Conservation (phyloP, 768 basidiomycete genomes). For the Imleria badia region DNA sequence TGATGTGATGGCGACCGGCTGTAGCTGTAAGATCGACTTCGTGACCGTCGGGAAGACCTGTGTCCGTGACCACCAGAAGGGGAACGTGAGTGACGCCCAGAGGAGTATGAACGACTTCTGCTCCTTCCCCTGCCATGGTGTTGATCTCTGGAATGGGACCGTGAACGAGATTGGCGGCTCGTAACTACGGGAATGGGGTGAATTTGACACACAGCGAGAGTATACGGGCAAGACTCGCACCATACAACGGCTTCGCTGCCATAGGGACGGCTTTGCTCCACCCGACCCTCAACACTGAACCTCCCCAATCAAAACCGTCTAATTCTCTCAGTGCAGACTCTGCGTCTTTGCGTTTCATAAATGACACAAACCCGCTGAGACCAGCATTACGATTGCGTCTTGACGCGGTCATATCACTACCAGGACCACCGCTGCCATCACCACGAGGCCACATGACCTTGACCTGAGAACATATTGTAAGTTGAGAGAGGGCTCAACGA, state of each 20-base stretch:
- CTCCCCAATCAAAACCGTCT: constrained; percentile 95
- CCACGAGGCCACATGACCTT: constrained; percentile 99
- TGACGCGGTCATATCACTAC: constrained; percentile 71
- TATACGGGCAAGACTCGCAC: constrained; percentile 41
- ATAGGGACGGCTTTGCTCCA: constrained; percentile 98
- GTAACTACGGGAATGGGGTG: constrained; percentile 13
- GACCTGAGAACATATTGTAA: constrained; percentile 48
- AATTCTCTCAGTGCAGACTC: constrained; percentile 85
- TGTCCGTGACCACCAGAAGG: constrained; percentile 32
- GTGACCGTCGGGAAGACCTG: constrained; percentile 22
- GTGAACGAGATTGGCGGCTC: constrained; percentile 31
- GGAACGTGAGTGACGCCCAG: constrained; percentile 30
- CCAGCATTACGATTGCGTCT: constrained; percentile 72
- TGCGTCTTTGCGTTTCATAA: constrained; percentile 91
- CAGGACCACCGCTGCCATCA: constrained; percentile 65
- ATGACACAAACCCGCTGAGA: constrained; percentile 94
- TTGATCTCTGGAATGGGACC: constrained; percentile 34
- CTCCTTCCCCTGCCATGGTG: constrained; percentile 26
- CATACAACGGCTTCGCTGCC: constrained; percentile 75
- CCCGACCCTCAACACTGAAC: constrained; percentile 80
- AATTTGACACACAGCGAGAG: background rate
- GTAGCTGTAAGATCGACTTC: constrained; percentile 28
- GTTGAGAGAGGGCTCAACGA: background rate
- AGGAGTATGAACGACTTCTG: constrained; percentile 26
- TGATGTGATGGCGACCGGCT: constrained; percentile 39